These are phyloP conservation scores for Ustilago cynodontis DNA, from an alignment of 1,284 basidiomycete species.

Conservation along the genomic window DNA sequence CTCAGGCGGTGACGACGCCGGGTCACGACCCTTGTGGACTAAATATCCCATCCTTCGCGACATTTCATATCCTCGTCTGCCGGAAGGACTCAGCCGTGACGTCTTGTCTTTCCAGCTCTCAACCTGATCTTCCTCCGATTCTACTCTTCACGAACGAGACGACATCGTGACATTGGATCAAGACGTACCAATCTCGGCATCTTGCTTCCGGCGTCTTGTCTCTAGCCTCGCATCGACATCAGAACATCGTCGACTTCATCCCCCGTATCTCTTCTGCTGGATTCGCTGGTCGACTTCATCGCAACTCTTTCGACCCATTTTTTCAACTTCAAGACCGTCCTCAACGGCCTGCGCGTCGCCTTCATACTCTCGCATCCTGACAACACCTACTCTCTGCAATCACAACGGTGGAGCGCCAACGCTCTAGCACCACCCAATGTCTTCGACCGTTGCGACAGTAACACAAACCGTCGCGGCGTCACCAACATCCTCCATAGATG, in stretches of 20 bases:
- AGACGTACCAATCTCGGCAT: background rate
- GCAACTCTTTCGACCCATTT: background rate
- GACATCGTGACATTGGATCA: background rate
- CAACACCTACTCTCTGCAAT: background rate
- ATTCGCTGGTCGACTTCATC: conserved; percentile 24
- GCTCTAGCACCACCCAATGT: conserved; percentile 26
- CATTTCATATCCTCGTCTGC: conserved; percentile 26
- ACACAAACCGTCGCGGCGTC: conserved; percentile 23
- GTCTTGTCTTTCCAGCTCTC: background rate
- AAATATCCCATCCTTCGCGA: conserved; percentile 21
- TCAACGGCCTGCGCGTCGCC: too few relatives aligned
- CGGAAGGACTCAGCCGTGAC: background rate
- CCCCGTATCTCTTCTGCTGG: background rate
- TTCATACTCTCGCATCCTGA: background rate
- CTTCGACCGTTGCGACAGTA: conserved; percentile 37
- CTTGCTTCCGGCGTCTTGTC: conserved; percentile 1
- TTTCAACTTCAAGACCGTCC: background rate
- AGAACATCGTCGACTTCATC: background rate
- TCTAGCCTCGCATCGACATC: background rate
- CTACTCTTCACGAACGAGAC: background rate
- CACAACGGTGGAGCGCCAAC: conserved; percentile 2
- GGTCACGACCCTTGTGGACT: too few relatives aligned
- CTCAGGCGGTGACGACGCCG: background rate
- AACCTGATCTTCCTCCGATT: background rate
- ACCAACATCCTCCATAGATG: conserved; percentile 25